Evolutionary conservation across 2,329 filamentous ascomycete species (phyloP), one percentile per base, ranked within the genome.

Genomic region (Akanthomyces dipterigenus): DNA sequence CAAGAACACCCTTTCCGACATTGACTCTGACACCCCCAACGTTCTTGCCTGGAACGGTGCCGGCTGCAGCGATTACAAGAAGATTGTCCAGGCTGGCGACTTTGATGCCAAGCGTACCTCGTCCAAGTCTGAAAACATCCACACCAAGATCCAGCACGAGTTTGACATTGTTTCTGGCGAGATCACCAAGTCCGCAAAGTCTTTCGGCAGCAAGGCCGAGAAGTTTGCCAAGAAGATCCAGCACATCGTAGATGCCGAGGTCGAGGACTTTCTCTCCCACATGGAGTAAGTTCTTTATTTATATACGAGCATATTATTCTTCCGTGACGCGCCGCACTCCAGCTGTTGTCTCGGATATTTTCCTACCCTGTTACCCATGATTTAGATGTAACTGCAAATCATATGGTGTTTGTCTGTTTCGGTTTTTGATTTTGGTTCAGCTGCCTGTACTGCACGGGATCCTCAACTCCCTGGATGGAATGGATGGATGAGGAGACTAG

Each of bases 1-100:
- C 65, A 77, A 86, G 71, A 89, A 82, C 72, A 85, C 86, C 67
- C 87, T 99, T 61, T 82, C 81, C 68, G 92, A 96, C 70, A 88
- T 99, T 57, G 93, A 93, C 66, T 81, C 80, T 56, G 87, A 90
- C 75, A 99, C 96, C 68, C 87, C 87, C 75, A 99, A 99, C 85
- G 82, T 96, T 73, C 91, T 99, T 65, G 93, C 93, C 76, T 99
- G 93, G 93, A 99, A 99, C 85, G 95, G 96, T 74, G 96, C 92
- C 79, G 95, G 95, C 72, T 89, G 86, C 73, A 87, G 84, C 80
- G 96, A 99, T 88, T 97, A 90, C 86, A 84, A 85, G 64, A 81
- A 89, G 69, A 96, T 97, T 71, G 77, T 96, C 65, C 78, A 86
- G 69, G 81, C 86, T 69, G 90, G 91, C 71, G 80, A 85, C 70